These are phyloP conservation scores for Phytophthora citricola DNA, from an alignment of 352 stramenopile genomes.

Conservation along the genomic window DNA sequence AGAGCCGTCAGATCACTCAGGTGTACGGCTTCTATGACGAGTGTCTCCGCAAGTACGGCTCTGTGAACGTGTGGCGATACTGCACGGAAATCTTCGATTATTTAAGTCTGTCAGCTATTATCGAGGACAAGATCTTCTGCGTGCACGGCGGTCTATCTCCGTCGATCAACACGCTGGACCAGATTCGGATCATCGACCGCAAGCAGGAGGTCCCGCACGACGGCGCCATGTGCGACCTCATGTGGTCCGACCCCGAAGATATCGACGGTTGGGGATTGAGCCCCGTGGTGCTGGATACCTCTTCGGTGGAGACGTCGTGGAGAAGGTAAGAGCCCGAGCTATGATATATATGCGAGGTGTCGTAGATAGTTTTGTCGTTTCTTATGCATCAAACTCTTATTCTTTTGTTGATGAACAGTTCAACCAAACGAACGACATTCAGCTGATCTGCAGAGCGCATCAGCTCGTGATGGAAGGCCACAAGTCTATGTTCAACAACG, in stretches of 20 bases:
- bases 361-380: neutral
- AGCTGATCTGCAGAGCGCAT: slow-evolving; percentile 98
- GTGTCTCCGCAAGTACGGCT: slow-evolving; percentile 98
- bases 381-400: slow-evolving; percentile 1
- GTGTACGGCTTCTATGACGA: slow-evolving; percentile 99
- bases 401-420: slow-evolving; percentile 70
- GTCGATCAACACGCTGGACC: slow-evolving; percentile 91
- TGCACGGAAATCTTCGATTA: slow-evolving; percentile 99
- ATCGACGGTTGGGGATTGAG: slow-evolving; percentile 98
- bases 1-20: slow-evolving; percentile 98
- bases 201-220: slow-evolving; percentile 99
- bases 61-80: slow-evolving; percentile 99
- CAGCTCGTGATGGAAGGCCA: slow-evolving; percentile 95
- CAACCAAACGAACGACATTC: slow-evolving; percentile 98
- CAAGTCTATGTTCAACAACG: slow-evolving; percentile 97
- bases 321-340: slow-evolving; percentile 70
- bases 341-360: too few relatives aligned
- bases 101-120: slow-evolving; percentile 97
- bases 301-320: slow-evolving; percentile 98
- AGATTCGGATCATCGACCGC: slow-evolving; percentile 94
- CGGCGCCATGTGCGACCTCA: slow-evolving; percentile 98
- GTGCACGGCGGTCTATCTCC: slow-evolving; percentile 98
- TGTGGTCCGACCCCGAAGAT: slow-evolving; percentile 96
- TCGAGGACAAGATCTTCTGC: slow-evolving; percentile 99
- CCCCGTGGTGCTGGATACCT: slow-evolving; percentile 97